Evolutionary conservation across 2,329 filamentous ascomycete species (phyloP), one percentile per base, ranked within the genome.

Genomic region (Exophiala aquamarina): DNA sequence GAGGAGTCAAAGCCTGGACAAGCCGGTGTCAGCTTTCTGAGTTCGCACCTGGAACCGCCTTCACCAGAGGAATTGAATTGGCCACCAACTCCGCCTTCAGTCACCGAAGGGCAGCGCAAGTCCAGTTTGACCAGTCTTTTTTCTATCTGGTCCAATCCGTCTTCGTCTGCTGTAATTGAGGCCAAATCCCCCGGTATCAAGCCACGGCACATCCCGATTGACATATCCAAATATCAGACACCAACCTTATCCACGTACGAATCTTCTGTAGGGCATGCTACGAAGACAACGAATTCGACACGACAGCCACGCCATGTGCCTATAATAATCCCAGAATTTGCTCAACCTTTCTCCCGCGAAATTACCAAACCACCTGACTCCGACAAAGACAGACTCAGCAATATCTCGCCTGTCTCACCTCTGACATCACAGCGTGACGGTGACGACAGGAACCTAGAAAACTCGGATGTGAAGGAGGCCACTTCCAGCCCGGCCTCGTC

Each of bases 241-340:
- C 29, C 45, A 34, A 35, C 41, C 7, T 32, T 51, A 37, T 36
- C 52, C 13, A 21, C 38, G 17, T 40, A 49, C 41, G 50, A 49
- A 23, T 45, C 33, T 38, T 33, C 31, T 19, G 31, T 36, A 21
- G 37, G 39, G 35, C 20, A 38, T 38, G 21, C 43, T 13, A 45
- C 35, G 34, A 61, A 46, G 35, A 20, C 47, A 34, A 28, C 39
- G 11, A 50, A 20, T 28, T 47, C 44, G 38, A 43, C 47, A 50
- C 44, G 49, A 46, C 43, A 55, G 50, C 57, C 56, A 50, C 54
- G 60, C 38, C 52, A 63, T 56, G 60, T 61, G 41, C 60, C 58
- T 13, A 63, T 63, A 44, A 46, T 62, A 38, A 63, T 63, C 32
- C 60, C 61, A 14, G 55, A 57, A 23, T 62, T 61, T 50, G 60